phyloP scores from a whole-genome alignment of 495 filamentous ascomycete species.

The Staphylotrichum longicolle region DNA sequence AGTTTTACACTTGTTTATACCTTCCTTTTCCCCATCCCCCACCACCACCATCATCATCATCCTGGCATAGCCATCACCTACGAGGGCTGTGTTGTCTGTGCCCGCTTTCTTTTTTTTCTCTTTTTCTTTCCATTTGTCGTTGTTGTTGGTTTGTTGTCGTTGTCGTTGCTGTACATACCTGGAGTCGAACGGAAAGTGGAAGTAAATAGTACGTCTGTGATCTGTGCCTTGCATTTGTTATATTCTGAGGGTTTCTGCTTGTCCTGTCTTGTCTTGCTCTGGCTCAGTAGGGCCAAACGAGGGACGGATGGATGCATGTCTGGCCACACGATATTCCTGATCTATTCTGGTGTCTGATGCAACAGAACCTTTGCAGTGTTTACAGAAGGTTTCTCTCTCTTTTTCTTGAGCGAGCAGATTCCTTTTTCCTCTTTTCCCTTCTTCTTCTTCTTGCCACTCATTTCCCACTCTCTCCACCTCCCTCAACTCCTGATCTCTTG shows the following conservation, averaged over 20 bases:
- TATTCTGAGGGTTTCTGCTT: not conserved
- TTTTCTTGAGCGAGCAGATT: not conserved
- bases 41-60: no score
- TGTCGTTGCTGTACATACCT: slow-evolving; percentile 10
- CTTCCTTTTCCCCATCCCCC: not conserved
- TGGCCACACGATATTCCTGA: not conserved
- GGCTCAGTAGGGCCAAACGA: no score
- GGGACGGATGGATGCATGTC: not conserved
- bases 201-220: slow-evolving; percentile 12
- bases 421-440: not conserved
- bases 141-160: not conserved
- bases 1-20: slow-evolving; percentile 20
- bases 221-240: not conserved
- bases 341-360: not conserved
- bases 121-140: not conserved
- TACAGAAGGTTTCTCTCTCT: not conserved
- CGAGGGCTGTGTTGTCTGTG: not conserved
- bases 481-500: no score
- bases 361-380: not conserved
- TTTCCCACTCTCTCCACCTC: no score
- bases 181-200: slow-evolving; percentile 2
- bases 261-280: not conserved
- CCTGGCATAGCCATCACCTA: no score
- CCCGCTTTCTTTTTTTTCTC: not conserved
- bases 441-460: not conserved